A percentile compares a stretch with the other conserved stretches of the same genome.
phyloP scores from a whole-genome alignment of 805 yeast species.

The Candida dendrica region DNA sequence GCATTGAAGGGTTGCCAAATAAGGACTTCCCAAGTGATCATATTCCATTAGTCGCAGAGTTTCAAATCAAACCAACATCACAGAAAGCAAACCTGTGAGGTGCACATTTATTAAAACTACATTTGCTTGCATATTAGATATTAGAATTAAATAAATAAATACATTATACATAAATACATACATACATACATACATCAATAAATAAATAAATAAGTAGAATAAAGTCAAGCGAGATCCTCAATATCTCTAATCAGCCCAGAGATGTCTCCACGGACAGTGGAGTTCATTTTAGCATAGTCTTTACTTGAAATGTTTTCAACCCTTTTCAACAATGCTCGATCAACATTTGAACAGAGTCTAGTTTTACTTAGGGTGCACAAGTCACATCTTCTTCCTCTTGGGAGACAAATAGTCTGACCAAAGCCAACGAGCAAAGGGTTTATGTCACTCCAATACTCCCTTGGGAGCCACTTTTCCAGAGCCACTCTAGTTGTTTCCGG shows the following conservation, averaged over 20 bases:
- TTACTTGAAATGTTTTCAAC: slow-evolving; percentile 16
- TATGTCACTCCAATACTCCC: slow-evolving; percentile 71
- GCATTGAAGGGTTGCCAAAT: slow-evolving; percentile 44
- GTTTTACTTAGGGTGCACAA: slow-evolving; percentile 49
- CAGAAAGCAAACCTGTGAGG: neutral
- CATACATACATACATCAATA: neutral
- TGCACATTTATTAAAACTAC: neutral
- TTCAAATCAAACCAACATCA: slow-evolving; percentile 17
- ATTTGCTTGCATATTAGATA: no score
- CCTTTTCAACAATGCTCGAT: slow-evolving; percentile 34
- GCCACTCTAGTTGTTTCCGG: slow-evolving; percentile 73
- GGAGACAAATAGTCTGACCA: slow-evolving; percentile 83
- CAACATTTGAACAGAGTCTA: slow-evolving; percentile 53
- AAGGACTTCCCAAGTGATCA: slow-evolving; percentile 52
- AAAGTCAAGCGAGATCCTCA: slow-evolving; percentile 23
- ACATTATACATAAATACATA: neutral
- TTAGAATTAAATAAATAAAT: no score
- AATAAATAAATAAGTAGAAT: neutral
- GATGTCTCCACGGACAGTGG: slow-evolving; percentile 37
- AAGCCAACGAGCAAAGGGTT: slow-evolving; percentile 88
- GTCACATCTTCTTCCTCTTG: slow-evolving; percentile 66
- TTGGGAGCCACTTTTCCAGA: slow-evolving; percentile 70
- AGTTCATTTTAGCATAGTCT: slow-evolving; percentile 14
- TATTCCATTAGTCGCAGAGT: slow-evolving; percentile 33
- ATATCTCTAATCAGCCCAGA: slow-evolving; percentile 26